Conservation (phyloP, 495 filamentous ascomycete genomes). For the Penicillium turbatum region DNA sequence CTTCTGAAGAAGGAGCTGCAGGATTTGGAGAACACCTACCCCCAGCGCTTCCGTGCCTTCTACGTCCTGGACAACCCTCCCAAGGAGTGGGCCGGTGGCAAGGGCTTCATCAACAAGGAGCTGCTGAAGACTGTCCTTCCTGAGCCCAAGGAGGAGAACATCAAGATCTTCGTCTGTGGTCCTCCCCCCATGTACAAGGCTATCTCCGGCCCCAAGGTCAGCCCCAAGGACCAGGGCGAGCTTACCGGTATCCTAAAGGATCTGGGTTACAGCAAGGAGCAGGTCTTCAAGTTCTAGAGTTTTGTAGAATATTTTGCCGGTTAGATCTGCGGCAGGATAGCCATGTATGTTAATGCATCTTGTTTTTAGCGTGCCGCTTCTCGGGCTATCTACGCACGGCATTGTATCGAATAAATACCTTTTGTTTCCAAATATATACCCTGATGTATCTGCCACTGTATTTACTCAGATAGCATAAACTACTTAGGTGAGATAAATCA, state of each 20-base stretch:
- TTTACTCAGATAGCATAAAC: no score
- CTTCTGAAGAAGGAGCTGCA: constrained; percentile 79
- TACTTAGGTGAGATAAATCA: no score
- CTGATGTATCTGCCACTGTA: background rate
- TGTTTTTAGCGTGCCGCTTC: constrained; percentile 7
- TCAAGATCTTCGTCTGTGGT: constrained; percentile 89
- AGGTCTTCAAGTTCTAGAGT: constrained; percentile 94
- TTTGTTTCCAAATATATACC: background rate
- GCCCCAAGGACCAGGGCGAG: constrained; percentile 89
- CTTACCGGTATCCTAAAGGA: constrained; percentile 79
- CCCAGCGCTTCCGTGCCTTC: constrained; percentile 87
- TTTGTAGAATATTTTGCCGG: constrained; percentile 18
- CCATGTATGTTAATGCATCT: constrained; percentile 22
- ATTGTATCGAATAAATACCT: background rate
- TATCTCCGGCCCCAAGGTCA: constrained; percentile 82
- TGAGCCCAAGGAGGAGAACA: constrained; percentile 81
- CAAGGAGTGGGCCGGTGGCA: constrained; percentile 67
- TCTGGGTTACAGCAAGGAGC: constrained; percentile 84
- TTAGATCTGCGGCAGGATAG: constrained; percentile 1
- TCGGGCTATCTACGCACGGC: background rate
- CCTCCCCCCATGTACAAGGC: constrained; percentile 92
- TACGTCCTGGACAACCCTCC: constrained; percentile 87
- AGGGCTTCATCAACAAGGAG: constrained; percentile 81
- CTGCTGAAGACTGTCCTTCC: constrained; percentile 88
- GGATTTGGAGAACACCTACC: constrained; percentile 84